Evolutionary conservation across 371 early-diverging fungal species (phyloP).

Genomic region (Zychaea mexicana): DNA sequence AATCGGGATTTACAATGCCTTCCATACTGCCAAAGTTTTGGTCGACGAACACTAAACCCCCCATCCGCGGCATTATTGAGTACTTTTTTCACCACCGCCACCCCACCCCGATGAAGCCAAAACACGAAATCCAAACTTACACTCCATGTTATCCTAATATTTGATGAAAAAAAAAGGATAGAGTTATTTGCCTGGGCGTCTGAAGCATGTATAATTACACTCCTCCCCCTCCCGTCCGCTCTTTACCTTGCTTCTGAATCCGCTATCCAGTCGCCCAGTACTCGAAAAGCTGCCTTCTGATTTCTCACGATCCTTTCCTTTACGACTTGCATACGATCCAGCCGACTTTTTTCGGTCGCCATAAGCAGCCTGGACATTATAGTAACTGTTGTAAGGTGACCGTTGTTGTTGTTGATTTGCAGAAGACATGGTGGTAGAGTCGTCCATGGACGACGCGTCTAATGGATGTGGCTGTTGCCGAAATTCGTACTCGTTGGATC

Average conservation of each 20-base stretch:
- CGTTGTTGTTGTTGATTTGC: not conserved
- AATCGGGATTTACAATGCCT: slow-evolving; percentile 48
- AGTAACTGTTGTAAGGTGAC: not conserved
- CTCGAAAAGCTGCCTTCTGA: slow-evolving; percentile 6
- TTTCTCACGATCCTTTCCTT: slow-evolving; percentile 21
- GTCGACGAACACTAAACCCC: slow-evolving; percentile 30
- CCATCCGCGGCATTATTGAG: too few relatives aligned
- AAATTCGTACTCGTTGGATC: slow-evolving; percentile 14
- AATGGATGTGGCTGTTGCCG: slow-evolving; percentile 14
- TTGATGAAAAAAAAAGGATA: not conserved
- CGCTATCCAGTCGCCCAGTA: not conserved
- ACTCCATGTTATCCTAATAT: slow-evolving; percentile 10
- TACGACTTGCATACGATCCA: slow-evolving; percentile 11
- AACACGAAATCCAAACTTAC: too few relatives aligned
- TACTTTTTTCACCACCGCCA: not conserved
- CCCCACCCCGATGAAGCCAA: not conserved
- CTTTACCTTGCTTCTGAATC: slow-evolving; percentile 6
- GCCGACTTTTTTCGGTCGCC: slow-evolving; percentile 19
- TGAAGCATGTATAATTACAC: too few relatives aligned
- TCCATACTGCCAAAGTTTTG: slow-evolving; percentile 50
- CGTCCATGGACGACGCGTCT: slow-evolving; percentile 16
- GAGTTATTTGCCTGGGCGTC: too few relatives aligned
- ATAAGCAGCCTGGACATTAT: slow-evolving; percentile 2
- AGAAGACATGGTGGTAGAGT: slow-evolving; percentile 4
- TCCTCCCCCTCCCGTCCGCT: too few relatives aligned